Evolutionary conservation across 2,329 filamentous ascomycete species (phyloP).

Genomic region (Amauroascus niger): DNA sequence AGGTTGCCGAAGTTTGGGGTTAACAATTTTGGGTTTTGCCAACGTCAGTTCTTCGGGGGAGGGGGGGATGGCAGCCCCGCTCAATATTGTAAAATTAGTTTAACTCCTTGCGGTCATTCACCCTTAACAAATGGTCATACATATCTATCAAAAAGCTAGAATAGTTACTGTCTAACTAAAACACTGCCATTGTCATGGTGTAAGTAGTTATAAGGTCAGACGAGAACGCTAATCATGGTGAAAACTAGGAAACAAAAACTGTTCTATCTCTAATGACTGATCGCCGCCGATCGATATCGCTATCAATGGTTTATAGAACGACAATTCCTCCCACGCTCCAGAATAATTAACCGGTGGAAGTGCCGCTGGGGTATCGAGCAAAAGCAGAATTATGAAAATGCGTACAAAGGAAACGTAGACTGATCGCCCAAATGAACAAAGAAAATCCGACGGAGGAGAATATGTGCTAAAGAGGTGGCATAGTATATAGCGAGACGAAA

Average conservation of each 20-base stretch:
- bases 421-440: neutral
- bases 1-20: constrained; percentile 1
- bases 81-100: too few species aligned
- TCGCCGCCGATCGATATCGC: neutral
- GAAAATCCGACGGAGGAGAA: neutral
- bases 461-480: neutral
- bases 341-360: neutral
- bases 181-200: too few species aligned
- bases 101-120: too few species aligned
- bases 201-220: neutral
- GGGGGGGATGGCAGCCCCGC: too few species aligned
- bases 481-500: neutral
- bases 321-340: constrained; percentile 2
- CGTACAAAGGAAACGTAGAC: neutral
- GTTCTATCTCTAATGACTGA: neutral
- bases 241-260: neutral
- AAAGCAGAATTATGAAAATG: neutral
- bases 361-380: constrained; percentile 7
- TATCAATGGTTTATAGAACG: constrained; percentile 1
- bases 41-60: neutral
- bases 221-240: neutral
- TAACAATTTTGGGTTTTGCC: neutral
- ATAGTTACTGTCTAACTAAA: too few species aligned
- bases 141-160: neutral
- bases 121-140: neutral